These are phyloP conservation scores for Plantago ovata DNA, from an alignment of 257 asterid genomes.

Conservation along the genomic window DNA sequence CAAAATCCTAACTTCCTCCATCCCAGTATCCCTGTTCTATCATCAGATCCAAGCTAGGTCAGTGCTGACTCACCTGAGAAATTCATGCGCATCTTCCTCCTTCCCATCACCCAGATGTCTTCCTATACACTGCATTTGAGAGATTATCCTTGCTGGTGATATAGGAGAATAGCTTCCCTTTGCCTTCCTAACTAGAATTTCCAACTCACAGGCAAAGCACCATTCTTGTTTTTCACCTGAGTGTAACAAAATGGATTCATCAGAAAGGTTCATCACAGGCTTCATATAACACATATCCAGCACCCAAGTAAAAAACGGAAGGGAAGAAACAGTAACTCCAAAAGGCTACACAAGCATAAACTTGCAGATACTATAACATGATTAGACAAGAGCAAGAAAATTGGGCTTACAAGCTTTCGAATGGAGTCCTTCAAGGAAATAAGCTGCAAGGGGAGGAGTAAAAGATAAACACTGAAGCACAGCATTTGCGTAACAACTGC, in stretches of 20 bases:
- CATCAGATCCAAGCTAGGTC: conserved; percentile 9
- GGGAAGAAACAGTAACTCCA: background rate
- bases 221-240: conserved; percentile 58
- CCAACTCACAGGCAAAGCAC: conserved; percentile 85
- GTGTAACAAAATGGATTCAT: background rate
- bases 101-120: conserved; percentile 66
- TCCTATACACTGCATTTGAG: conserved; percentile 58
- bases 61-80: conserved; percentile 56
- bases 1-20: no score
- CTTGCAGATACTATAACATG: background rate
- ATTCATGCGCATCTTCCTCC: conserved; percentile 93
- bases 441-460: conserved; percentile 86
- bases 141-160: conserved; percentile 54
- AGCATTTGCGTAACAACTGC: conserved; percentile 88
- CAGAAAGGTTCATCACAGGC: background rate
- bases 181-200: conserved; percentile 49
- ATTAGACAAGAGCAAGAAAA: conserved; percentile 4
- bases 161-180: conserved; percentile 50
- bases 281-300: no score
- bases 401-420: conserved; percentile 56
- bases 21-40: no score
- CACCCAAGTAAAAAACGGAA: background rate
- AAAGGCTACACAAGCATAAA: conserved; percentile 2
- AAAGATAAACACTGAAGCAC: conserved; percentile 81
- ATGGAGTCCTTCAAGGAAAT: conserved; percentile 76